Base-by-base conservation (phyloP, 108 stramenopile species). In the Cyclostephanos invisitatus region DNA sequence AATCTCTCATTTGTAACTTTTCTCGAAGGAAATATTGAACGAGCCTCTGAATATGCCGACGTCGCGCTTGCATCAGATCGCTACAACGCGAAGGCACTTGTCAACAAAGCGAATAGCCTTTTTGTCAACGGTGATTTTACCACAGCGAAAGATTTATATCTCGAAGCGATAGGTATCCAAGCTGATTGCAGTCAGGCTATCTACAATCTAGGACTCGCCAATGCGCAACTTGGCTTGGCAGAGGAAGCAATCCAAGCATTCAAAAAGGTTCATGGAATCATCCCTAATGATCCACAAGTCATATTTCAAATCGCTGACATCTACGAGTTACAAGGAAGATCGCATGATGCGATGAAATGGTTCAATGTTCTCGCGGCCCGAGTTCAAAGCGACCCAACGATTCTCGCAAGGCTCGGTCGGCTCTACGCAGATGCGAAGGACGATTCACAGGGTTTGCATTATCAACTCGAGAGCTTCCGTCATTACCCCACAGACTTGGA, bases 21-120 rank as follows among this genome's bases (percentile, higher is more conserved):
- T 51, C 87, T 97, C 3, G 91, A 94, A 73, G 92, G 94, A 42
- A 86, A 93, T 47, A 51, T 79, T 40, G 53, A 63, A 42, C 70
- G 9, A 25, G 94, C 96, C 10, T 89, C 95, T 29, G 65, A 73
- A 46, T 89, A 92, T 74, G 96, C 93, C 22, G 87, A 93, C 48
- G 51, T 84, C 47, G 93, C 95, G n/a, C 87, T 96, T 29, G 54
- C 75, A 20, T 78, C 76, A 22, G 80, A 92, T 54, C 73, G 93
- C 42, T 97, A 94, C 78, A 96, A 95, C 70, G 88, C 93, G 22
- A 89, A 87, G 20, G 96, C 96, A 8, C 86, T 97, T 38, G 96
- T 97, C 17, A 97, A 96, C 86, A 96, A 91, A 67, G 96, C 88
- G 15, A 96, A 96, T 74, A 94, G 95, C 77, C 70, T 89, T 42